These are phyloP conservation scores for Colletotrichum shisoi DNA, from an alignment of 2,329 filamentous ascomycete species.

Conservation along the genomic window DNA sequence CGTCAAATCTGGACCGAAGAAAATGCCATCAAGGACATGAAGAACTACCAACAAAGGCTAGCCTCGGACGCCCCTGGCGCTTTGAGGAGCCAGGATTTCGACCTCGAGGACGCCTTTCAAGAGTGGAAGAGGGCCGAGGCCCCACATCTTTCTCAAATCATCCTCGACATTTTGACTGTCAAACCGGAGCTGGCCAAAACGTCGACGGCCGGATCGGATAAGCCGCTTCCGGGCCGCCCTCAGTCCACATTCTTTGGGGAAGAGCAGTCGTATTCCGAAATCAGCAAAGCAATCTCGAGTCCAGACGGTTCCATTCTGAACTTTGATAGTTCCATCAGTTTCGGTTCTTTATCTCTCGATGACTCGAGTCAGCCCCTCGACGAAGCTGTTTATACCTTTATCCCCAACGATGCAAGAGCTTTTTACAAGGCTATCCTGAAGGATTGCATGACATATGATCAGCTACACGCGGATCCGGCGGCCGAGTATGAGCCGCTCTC, in stretches of 20 bases:
- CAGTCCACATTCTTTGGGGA: constrained; percentile 55
- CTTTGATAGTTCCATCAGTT: constrained; percentile 73
- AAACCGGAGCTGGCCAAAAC: constrained; percentile 86
- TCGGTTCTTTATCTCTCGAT: constrained; percentile 70
- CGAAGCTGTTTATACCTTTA: constrained; percentile 82
- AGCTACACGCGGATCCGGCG: constrained; percentile 62
- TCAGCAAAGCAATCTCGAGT: constrained; percentile 61
- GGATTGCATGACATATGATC: constrained; percentile 74
- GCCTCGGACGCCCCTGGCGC: constrained; percentile 81
- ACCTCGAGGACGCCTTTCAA: constrained; percentile 85
- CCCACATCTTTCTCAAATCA: constrained; percentile 88
- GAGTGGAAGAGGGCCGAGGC: constrained; percentile 91
- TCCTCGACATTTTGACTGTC: constrained; percentile 86
- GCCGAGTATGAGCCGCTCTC: constrained; percentile 67
- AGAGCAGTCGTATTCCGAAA: constrained; percentile 62
- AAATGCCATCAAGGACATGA: constrained; percentile 87
- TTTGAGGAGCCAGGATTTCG: constrained; percentile 84
- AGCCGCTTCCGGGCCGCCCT: constrained; percentile 56
- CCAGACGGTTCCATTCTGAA: constrained; percentile 54
- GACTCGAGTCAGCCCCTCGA: constrained; percentile 64
- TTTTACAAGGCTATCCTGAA: constrained; percentile 85
- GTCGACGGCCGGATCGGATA: constrained; percentile 63
- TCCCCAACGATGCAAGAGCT: constrained; percentile 81
- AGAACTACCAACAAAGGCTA: constrained; percentile 89
- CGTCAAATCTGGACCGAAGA: constrained; percentile 88